Percentiles rank a stretch among this genome's conserved stretches.
These are phyloP conservation scores for Fusarium odoratissimum DNA, from an alignment of 2,329 filamentous ascomycete species.

Conservation along the genomic window DNA sequence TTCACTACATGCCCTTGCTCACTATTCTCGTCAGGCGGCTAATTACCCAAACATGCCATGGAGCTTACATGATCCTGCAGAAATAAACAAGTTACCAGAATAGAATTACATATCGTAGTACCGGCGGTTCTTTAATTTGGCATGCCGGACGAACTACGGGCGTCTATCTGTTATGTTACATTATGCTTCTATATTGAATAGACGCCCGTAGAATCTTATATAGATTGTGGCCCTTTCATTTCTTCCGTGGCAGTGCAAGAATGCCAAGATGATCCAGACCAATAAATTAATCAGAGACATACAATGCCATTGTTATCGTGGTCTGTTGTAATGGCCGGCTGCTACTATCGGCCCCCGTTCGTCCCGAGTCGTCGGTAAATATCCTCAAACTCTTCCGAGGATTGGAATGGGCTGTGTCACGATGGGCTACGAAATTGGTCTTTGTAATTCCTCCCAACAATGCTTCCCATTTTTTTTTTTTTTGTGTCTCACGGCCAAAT, in stretches of 20 bases:
- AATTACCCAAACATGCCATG: conserved; percentile 1
- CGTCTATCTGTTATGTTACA: conserved; percentile 5
- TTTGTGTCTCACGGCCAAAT: conserved; percentile 10
- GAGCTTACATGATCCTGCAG: background rate
- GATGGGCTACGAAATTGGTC: conserved; percentile 5
- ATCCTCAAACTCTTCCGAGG: background rate
- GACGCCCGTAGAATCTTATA: background rate
- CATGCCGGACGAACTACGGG: background rate
- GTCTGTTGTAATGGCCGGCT: background rate
- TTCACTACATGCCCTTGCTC: conserved; percentile 24
- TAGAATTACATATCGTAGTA: conserved; percentile 6
- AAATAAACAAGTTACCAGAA: conserved; percentile 3
- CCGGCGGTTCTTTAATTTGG: conserved; percentile 17
- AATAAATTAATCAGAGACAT: conserved; percentile 14
- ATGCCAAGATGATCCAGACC: conserved; percentile 2
- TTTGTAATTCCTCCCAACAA: background rate
- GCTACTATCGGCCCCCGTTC: conserved; percentile 1
- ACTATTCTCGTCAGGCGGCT: conserved; percentile 20
- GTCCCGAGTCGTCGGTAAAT: conserved; percentile 12
- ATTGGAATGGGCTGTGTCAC: conserved; percentile 16
- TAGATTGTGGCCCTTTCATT: background rate
- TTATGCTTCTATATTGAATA: background rate
- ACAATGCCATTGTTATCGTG: conserved; percentile 9
- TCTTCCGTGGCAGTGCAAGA: conserved; percentile 21
- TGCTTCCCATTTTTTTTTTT: background rate